Evolutionary conservation across 2,329 filamentous ascomycete species (phyloP).

Genomic region (Pseudocercospora fijiensis): DNA sequence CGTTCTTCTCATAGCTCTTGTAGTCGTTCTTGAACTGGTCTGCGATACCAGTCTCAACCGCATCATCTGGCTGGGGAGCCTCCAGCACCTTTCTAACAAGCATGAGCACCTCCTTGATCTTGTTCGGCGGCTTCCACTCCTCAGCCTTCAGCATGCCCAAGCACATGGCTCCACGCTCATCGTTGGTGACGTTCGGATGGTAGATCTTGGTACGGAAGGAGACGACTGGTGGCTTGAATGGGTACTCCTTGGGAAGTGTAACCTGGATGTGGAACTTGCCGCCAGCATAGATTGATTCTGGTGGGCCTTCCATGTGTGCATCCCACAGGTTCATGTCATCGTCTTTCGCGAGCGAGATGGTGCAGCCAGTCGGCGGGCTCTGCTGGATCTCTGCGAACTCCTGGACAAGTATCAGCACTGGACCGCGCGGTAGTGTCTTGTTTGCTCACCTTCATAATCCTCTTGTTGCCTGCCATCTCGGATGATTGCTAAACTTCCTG

Average conservation of each 20-base stretch:
- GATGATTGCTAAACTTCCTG: neutral
- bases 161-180: constrained; percentile 80
- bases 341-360: constrained; percentile 59
- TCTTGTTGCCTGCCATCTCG: constrained; percentile 43
- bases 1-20: constrained; percentile 70
- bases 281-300: constrained; percentile 63
- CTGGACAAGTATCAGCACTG: constrained; percentile 43
- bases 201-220: constrained; percentile 88
- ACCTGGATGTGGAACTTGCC: constrained; percentile 74
- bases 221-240: constrained; percentile 81
- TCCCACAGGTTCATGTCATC: constrained; percentile 68
- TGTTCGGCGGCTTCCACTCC: constrained; percentile 87
- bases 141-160: constrained; percentile 78
- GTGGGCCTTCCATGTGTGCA: constrained; percentile 64
- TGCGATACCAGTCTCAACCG: constrained; percentile 81
- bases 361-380: constrained; percentile 58
- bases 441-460: constrained; percentile 46
- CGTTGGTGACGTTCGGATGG: constrained; percentile 92
- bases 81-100: constrained; percentile 71
- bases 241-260: constrained; percentile 74
- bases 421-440: neutral
- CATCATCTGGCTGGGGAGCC: constrained; percentile 85
- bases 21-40: constrained; percentile 74
- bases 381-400: constrained; percentile 60
- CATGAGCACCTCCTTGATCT: constrained; percentile 71